phyloP scores from a whole-genome alignment of 495 filamentous ascomycete genomes.

The Penicillium macrosclerotiorum region DNA sequence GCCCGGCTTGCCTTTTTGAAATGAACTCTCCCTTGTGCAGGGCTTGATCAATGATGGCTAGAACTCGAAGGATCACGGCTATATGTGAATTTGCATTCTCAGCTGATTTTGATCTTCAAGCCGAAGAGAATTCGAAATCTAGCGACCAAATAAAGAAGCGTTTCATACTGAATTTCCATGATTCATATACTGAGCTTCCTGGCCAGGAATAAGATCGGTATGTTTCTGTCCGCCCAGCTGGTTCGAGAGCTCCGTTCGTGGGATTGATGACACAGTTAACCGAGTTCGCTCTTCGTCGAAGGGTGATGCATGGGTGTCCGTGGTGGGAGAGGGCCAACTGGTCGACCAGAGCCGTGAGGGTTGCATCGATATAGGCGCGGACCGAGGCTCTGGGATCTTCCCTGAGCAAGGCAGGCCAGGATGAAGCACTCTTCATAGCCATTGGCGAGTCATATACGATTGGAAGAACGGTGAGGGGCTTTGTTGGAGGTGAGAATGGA shows the following conservation, averaged over 20 bases:
- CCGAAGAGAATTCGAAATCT: too few species aligned
- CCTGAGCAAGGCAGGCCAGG: neutral
- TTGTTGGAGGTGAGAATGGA: neutral
- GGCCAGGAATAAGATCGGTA: conserved; percentile 51
- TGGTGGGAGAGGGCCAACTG: conserved; percentile 25
- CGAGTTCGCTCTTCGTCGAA: conserved; percentile 27
- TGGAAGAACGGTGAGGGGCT: neutral
- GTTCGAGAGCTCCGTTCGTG: conserved; percentile 30
- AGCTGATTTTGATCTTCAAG: too few species aligned
- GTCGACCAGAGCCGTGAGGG: conserved; percentile 24
- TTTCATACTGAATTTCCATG: conserved; percentile 65
- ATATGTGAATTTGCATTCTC: neutral
- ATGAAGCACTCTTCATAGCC: conserved; percentile 1
- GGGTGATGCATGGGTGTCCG: conserved; percentile 29
- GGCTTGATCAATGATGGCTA: conserved; percentile 69
- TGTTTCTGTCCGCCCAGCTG: conserved; percentile 7
- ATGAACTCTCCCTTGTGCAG: conserved; percentile 59
- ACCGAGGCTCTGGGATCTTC: conserved; percentile 11
- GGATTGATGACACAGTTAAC: conserved; percentile 27
- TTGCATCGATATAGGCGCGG: conserved; percentile 33
- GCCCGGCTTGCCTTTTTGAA: conserved; percentile 65
- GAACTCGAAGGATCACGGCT: conserved; percentile 64
- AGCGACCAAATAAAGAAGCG: neutral
- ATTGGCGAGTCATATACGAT: conserved; percentile 3
- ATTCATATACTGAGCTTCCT: conserved; percentile 55